Percentiles rank a stretch among this genome's conserved stretches.
These are phyloP conservation scores for Gossypium longicalyx DNA, from an alignment of 345 rosid genomes.

Conservation along the genomic window DNA sequence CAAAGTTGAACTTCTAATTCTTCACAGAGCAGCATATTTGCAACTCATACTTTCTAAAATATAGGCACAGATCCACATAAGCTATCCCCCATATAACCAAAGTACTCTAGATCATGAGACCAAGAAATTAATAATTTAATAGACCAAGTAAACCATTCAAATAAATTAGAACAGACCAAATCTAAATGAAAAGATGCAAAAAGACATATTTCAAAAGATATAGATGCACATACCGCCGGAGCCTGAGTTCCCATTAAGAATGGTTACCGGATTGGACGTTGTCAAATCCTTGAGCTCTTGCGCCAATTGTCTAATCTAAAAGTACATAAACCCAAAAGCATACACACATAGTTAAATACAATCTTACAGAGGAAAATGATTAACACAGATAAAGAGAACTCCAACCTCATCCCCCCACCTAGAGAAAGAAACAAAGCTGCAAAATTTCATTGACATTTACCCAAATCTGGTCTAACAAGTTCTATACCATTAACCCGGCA, in stretches of 20 bases:
- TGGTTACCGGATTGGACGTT: conserved; percentile 61
- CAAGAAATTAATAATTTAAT: neutral
- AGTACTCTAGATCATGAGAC: neutral
- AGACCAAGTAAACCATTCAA: neutral
- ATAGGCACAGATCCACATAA: neutral
- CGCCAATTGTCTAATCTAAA: conserved; percentile 73
- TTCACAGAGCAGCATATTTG: neutral
- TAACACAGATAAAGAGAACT: neutral
- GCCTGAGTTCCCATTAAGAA: conserved; percentile 57
- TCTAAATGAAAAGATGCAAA: neutral
- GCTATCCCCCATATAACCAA: neutral
- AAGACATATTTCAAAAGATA: neutral
- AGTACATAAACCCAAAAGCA: conserved; percentile 13
- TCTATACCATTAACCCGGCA: neutral
- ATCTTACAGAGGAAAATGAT: neutral
- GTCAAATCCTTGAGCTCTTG: conserved; percentile 86
- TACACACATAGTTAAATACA: neutral
- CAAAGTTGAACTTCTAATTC: neutral
- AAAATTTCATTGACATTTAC: neutral
- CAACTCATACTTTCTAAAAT: conserved; percentile 24
- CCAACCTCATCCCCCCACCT: neutral
- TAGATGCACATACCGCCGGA: conserved; percentile 39
- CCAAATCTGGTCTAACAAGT: neutral
- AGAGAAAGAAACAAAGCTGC: neutral
- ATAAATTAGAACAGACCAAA: neutral